phyloP scores from a whole-genome alignment of 345 rosid genomes.

The Cardamine chenopodiifolia region DNA sequence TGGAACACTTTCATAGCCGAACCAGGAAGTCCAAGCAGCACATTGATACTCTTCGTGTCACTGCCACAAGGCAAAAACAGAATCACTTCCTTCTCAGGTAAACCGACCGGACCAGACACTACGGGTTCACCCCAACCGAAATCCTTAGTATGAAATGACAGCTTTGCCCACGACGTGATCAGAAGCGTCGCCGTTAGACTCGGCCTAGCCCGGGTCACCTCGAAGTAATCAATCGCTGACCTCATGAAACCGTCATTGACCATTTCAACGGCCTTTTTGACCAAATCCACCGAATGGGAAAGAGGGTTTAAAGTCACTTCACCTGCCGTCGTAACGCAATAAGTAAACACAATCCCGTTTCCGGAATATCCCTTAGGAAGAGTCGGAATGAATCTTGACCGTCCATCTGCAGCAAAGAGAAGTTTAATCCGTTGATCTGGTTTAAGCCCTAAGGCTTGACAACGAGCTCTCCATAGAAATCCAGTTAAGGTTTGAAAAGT shows the following conservation, averaged over 20 bases:
- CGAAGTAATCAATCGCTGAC: conserved; percentile 86
- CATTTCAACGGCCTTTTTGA: conserved; percentile 64
- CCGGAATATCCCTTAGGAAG: conserved; percentile 75
- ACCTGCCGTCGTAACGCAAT: conserved; percentile 63
- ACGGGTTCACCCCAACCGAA: conserved; percentile 91
- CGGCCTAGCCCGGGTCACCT: conserved; percentile 81
- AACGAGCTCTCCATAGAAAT: conserved; percentile 79
- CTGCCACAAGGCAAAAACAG: conserved; percentile 70
- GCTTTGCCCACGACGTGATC: conserved; percentile 83
- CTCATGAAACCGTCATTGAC: conserved; percentile 75
- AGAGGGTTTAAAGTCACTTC: conserved; percentile 60
- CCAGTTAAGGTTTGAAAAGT: conserved; percentile 78
- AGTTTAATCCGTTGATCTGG: conserved; percentile 78
- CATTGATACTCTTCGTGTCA: conserved; percentile 65
- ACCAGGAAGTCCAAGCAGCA: conserved; percentile 75
- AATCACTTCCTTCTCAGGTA: conserved; percentile 87
- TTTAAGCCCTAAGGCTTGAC: conserved; percentile 58
- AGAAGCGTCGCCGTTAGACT: conserved; percentile 72
- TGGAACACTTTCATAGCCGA: conserved; percentile 78
- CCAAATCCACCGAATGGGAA: conserved; percentile 55
- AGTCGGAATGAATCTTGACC: conserved; percentile 64
- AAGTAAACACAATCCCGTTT: conserved; percentile 73
- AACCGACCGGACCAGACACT: conserved; percentile 74
- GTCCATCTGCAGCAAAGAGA: conserved; percentile 85
- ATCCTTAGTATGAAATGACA: conserved; percentile 76